A percentile compares a stretch with the other conserved stretches of the same genome.
These are phyloP conservation scores for Pseudocercospora fijiensis DNA, from an alignment of 2,329 filamentous ascomycete genomes.

Conservation along the genomic window DNA sequence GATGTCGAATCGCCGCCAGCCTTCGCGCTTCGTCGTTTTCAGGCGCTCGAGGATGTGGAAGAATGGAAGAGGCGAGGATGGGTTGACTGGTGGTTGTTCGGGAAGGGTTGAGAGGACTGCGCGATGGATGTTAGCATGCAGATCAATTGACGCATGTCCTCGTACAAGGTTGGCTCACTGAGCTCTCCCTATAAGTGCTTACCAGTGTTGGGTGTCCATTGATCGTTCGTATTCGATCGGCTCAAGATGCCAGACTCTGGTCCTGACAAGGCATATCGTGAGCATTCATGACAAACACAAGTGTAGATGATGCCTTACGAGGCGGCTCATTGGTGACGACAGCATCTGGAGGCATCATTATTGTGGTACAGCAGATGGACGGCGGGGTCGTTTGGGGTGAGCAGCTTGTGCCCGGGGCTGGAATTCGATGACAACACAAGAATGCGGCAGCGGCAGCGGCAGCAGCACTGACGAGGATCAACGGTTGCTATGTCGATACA, in stretches of 20 bases:
- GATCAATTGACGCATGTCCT: not conserved
- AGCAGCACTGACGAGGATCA: not conserved
- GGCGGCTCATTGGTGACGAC: slow-evolving; percentile 45
- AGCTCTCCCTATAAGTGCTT: slow-evolving; percentile 17
- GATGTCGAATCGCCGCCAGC: slow-evolving; percentile 89
- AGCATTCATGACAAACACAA: not conserved
- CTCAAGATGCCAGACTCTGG: slow-evolving; percentile 40
- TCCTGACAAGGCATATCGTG: slow-evolving; percentile 22
- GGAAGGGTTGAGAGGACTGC: slow-evolving; percentile 65
- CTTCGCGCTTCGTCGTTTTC: slow-evolving; percentile 95
- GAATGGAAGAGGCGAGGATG: slow-evolving; percentile 78
- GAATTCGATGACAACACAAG: not conserved
- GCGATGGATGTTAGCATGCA: slow-evolving; percentile 8
- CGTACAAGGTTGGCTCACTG: slow-evolving; percentile 20
- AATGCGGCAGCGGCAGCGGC: not conserved
- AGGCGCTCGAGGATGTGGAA: slow-evolving; percentile 92
- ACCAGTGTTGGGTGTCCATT: slow-evolving; percentile 51
- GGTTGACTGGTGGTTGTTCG: slow-evolving; percentile 56
- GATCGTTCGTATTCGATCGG: slow-evolving; percentile 26
- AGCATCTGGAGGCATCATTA: slow-evolving; percentile 39
- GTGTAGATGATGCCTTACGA: slow-evolving; percentile 28
- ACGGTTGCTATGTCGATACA: not conserved
- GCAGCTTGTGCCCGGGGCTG: not conserved
- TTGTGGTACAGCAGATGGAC: slow-evolving; percentile 12
- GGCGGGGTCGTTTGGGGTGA: not conserved